Conservation (phyloP, 768 basidiomycete genomes). For the Naganishia vishniacii region DNA sequence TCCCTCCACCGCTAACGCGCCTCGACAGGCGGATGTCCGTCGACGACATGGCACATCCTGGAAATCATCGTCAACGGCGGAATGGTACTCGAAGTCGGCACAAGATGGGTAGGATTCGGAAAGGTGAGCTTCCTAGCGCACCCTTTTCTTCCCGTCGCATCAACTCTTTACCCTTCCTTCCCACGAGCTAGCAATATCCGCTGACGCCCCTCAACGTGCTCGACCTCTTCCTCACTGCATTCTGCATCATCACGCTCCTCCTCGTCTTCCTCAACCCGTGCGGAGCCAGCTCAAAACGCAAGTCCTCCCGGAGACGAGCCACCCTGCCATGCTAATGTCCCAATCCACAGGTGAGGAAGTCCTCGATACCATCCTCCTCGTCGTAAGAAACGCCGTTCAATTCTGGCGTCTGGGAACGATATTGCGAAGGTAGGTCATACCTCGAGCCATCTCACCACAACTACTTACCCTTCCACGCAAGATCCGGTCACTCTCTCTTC, state of each 20-base stretch:
- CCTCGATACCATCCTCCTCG: conserved; percentile 82
- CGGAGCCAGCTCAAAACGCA: conserved; percentile 41
- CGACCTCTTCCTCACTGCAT: conserved; percentile 77
- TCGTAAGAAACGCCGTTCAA: conserved; percentile 79
- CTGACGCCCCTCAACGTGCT: conserved; percentile 65
- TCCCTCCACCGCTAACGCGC: not conserved
- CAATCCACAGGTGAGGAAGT: conserved; percentile 93
- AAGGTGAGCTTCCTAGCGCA: too few relatives aligned
- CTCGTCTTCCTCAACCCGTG: conserved; percentile 64
- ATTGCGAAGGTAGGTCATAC: conserved; percentile 85
- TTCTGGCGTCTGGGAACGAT: conserved; percentile 87
- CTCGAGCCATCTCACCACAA: too few relatives aligned
- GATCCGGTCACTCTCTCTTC: conserved; percentile 52
- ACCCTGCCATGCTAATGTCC: too few relatives aligned
- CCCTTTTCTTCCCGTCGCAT: too few relatives aligned
- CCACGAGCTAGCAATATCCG: conserved; percentile 41
- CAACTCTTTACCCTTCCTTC: not conserved
- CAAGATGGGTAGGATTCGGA: conserved; percentile 88
- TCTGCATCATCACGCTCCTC: conserved; percentile 83
- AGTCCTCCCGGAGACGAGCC: too few relatives aligned
- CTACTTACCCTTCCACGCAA: conserved; percentile 15
- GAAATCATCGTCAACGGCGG: conserved; percentile 53
- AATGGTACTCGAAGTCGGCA: conserved; percentile 90
- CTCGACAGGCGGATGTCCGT: conserved; percentile 35
- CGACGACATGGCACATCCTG: conserved; percentile 45